Evolutionary conservation across 257 asterid genomes (phyloP), one percentile per base, ranked within the genome.

Genomic region (Echium plantagineum): DNA sequence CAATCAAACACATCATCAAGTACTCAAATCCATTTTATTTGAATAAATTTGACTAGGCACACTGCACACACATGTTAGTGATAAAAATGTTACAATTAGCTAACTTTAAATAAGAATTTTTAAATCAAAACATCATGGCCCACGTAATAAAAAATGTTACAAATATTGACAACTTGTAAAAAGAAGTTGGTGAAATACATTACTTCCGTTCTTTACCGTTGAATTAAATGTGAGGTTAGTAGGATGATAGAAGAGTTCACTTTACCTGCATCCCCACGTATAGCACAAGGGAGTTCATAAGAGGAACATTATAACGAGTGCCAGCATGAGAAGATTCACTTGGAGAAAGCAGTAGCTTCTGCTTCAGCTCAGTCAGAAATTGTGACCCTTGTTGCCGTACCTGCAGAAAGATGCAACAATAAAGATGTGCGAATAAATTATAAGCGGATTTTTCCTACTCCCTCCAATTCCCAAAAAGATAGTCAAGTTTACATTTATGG

Each of bases 271-370:
- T 75, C 68, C 96, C 96, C 60, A 89, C 87, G 66, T 84, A 83
- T 26, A 93, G 97, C 58, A 93, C 99, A 62, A 89, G 95, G 65
- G 97, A 89, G 71, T 93, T 93, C 65, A 89, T 80, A 15, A 93
- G 80, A 58, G 99, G 95, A 55, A 83, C 99, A 71, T 86, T 84
- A 68, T 93, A 89, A 61, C 90, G 94, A 59, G 96, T 89, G 63
- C 97, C 97, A 58, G 95, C 84, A 35, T 82, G 89, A 38, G 87
- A 71, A 21, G 81, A 93, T 18, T 86, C 97, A 65, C 58, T 61
- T 24, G 94, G 83, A 73, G 94, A 70, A 70, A 93, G 95, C 61
- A 93, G 74, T 60, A 89, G 82, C 71, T 86, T 93, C 68, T 86
- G 96, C 80, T 86, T 93, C 78, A 93, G 76, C 51, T 89, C 99